Conservation (phyloP, 164 flowering plant species). For the Vitis riparia region DNA sequence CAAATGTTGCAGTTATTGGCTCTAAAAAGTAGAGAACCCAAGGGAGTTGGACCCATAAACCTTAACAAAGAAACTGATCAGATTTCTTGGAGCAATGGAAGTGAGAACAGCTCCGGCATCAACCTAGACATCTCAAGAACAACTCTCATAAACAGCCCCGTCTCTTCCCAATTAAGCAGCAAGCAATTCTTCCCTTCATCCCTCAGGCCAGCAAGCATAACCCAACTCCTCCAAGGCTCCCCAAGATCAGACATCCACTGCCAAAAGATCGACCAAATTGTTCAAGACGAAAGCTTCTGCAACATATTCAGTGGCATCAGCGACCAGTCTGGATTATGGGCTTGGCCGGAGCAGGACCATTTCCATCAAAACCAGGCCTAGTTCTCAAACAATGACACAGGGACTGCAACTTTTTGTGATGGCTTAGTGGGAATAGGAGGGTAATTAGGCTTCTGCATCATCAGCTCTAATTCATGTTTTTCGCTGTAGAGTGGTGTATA, state of each 20-base stretch:
- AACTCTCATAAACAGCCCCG: slow-evolving; percentile 11
- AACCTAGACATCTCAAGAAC: slow-evolving; percentile 34
- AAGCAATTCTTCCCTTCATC: slow-evolving; percentile 29
- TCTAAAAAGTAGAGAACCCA: slow-evolving; percentile 41
- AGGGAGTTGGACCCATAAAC: slow-evolving; percentile 26
- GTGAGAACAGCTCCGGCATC: slow-evolving; percentile 42
- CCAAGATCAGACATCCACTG: slow-evolving; percentile 26
- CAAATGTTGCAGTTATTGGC: slow-evolving; percentile 40
- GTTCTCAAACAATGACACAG: background rate
- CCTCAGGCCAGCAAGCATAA: slow-evolving; percentile 23
- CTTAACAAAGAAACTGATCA: slow-evolving; percentile 45
- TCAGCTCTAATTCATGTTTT: background rate
- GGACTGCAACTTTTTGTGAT: background rate
- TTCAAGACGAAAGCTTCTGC: slow-evolving; percentile 43
- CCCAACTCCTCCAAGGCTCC: slow-evolving; percentile 31
- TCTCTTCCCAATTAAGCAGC: slow-evolving; percentile 15
- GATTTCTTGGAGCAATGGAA: slow-evolving; percentile 58
- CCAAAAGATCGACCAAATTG: slow-evolving; percentile 22
- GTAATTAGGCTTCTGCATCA: background rate
- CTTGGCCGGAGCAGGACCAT: slow-evolving; percentile 54
- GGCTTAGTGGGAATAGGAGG: slow-evolving; percentile 5
- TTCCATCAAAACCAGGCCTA: slow-evolving; percentile 19
- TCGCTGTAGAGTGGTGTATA: slow-evolving; percentile 19
- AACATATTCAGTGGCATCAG: slow-evolving; percentile 47
- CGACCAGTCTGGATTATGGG: slow-evolving; percentile 47